phyloP scores from a whole-genome alignment of 306 rosid species.

The Corylus avellana region DNA sequence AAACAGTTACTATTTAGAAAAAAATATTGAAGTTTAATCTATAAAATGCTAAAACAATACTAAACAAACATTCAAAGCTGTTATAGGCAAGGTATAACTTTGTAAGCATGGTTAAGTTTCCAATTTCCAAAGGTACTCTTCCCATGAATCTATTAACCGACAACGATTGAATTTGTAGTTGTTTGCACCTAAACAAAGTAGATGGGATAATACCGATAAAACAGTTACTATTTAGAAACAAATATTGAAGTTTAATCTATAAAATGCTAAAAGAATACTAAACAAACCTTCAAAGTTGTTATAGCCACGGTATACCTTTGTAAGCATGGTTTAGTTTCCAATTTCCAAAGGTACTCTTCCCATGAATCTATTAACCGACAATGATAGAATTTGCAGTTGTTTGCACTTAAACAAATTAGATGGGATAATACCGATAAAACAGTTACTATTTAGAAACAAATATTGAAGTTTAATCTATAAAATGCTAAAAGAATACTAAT shows the following conservation, averaged over 20 bases:
- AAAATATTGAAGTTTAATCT: no score
- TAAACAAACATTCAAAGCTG: neutral
- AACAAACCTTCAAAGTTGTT: neutral
- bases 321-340: neutral
- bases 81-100: no score
- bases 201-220: no score
- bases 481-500: no score
- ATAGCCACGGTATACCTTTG: no score
- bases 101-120: neutral
- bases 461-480: no score
- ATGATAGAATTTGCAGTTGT: neutral
- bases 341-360: neutral
- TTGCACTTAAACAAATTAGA: neutral
- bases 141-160: neutral
- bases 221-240: no score
- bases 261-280: neutral
- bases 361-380: neutral
- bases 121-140: neutral
- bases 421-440: slow-evolving; percentile 3
- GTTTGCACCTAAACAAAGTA: no score
- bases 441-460: neutral
- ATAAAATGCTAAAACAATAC: no score
- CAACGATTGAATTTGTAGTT: neutral
- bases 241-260: no score
- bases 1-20: no score